Base-by-base conservation (phyloP, 495 filamentous ascomycete genomes). In the Penicillium lividum region DNA sequence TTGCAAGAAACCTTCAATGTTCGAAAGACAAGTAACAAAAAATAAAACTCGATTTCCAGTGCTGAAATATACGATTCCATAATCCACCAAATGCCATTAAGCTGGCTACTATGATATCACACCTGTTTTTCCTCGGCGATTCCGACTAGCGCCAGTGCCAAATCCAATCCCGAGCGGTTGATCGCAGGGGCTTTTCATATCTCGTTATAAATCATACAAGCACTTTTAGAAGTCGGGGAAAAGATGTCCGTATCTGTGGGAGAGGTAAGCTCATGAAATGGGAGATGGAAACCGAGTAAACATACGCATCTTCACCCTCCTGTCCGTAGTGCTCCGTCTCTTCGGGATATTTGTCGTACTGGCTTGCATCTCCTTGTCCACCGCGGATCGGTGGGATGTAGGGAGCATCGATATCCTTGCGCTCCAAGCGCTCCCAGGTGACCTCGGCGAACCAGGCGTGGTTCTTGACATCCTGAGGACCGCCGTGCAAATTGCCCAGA, bases 331-430 rank as follows among this genome's bases (percentile, higher is more conserved):
- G 82, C 73, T 98, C 94, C 49, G 89, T 90, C 70, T 98, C 94
- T 76, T 98, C 94, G 3, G 94, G 92, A 75, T 98, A 98, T 68
- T 90, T 90, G 75, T 98, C 94, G 65, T 98, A 98, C 74, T 97
- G 92, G 74, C 92, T 97, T 33, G 94, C 89, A 78, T 98, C 94
- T 53, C 94, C 94, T 33, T 91, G 86, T 50, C 94, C 94, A 28
- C 90, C 92, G 65, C 90, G 86, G 29, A 98, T 93, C 0, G 94
- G 94, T n/a, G 94, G 94, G 45, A 96, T 93, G 70, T 98, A 98
- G 5, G 94, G 94, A 43, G 94, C 95, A 74, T 98, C 94, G 56
- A 98, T 98, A 66, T 98, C 95, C 77, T 96, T 97, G 73, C 89
- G 88, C 18, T 86, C 85, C 63, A 98, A 73, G 50, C 93, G 83